Percentiles rank a stretch among this genome's conserved stretches.
Conservation (phyloP, 306 rosid genomes). For the Rubus idaeus region DNA sequence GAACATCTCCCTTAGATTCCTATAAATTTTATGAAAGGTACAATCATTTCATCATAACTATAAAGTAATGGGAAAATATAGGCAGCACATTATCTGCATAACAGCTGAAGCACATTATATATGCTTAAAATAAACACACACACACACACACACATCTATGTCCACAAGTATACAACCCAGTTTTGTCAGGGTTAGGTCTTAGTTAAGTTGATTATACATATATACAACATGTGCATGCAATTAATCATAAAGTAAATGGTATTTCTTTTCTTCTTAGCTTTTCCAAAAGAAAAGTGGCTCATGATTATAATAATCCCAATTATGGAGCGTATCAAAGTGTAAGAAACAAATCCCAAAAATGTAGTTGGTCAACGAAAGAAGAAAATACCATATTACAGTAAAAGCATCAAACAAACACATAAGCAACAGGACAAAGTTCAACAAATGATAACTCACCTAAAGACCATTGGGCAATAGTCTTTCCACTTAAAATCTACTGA, state of each 20-base stretch:
- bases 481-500: conserved; percentile 98
- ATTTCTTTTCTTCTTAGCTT: not conserved
- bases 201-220: not conserved
- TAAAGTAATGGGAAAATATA: not conserved
- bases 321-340: not conserved
- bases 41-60: conserved; percentile 21
- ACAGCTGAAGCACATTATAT: not conserved
- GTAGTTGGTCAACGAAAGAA: not conserved
- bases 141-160: not conserved
- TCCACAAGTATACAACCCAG: not conserved
- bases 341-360: not conserved
- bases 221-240: not conserved
- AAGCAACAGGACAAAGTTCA: conserved; percentile 13
- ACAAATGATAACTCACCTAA: conserved; percentile 59
- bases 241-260: not conserved
- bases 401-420: conserved; percentile 25
- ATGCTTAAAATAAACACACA: not conserved
- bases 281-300: conserved; percentile 6
- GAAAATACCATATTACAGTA: not conserved
- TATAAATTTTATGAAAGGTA: conserved; percentile 31
- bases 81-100: not conserved
- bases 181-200: not conserved
- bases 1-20: conserved; percentile 96
- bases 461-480: conserved; percentile 98
- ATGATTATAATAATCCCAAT: conserved; percentile 8